Conservation (phyloP, 148 eudicot genomes). For the Tetragonia tetragonoides region DNA sequence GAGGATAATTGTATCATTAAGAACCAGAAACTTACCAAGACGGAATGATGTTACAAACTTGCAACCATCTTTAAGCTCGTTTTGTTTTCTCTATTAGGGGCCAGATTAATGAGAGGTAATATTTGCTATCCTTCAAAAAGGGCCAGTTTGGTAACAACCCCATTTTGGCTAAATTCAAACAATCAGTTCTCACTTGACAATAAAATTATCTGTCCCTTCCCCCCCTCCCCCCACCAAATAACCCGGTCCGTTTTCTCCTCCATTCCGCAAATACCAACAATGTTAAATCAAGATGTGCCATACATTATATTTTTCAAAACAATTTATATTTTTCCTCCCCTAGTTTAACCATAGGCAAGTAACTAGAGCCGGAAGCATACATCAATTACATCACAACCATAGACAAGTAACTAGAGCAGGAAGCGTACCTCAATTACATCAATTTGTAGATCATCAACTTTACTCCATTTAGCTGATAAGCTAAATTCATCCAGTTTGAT, state of each 20-base stretch:
- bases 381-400: too few relatives aligned
- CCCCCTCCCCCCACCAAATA: too few relatives aligned
- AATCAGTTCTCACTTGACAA: too few relatives aligned
- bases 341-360: not conserved
- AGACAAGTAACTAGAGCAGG: not conserved
- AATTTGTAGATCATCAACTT: conserved; percentile 59
- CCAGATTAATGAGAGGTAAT: not conserved
- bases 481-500: conserved; percentile 49
- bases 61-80: too few relatives aligned
- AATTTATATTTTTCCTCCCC: not conserved
- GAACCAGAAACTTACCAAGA: not conserved
- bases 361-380: too few relatives aligned
- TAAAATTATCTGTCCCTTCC: too few relatives aligned
- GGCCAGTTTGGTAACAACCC: not conserved
- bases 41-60: too few relatives aligned
- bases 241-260: too few relatives aligned
- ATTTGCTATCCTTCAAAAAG: not conserved
- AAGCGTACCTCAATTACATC: conserved; percentile 54
- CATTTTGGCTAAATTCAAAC: too few relatives aligned
- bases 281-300: not conserved
- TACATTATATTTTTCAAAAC: not conserved
- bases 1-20: not conserved
- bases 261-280: not conserved
- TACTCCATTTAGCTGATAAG: conserved; percentile 75
- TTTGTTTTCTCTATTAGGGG: too few relatives aligned